phyloP scores from a whole-genome alignment of 177 flowering plant species.

The Vitis hybrid region DNA sequence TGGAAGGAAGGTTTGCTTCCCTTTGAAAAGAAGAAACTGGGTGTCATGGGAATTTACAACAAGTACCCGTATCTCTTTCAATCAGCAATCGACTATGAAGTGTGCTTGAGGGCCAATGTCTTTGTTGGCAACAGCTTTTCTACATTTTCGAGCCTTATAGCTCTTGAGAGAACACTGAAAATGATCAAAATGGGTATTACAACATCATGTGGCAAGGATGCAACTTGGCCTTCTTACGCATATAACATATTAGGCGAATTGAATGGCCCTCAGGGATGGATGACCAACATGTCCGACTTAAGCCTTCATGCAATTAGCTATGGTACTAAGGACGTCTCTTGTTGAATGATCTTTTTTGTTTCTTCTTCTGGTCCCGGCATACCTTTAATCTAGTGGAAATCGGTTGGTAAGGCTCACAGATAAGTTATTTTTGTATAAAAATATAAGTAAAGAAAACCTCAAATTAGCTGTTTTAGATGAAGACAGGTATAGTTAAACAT shows the following conservation, averaged over 20 bases:
- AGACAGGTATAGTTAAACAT: too few relatives aligned
- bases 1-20: conserved; percentile 82
- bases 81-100: conserved; percentile 96
- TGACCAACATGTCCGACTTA: conserved; percentile 71
- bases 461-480: too few relatives aligned
- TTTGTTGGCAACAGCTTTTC: conserved; percentile 96
- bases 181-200: conserved; percentile 43
- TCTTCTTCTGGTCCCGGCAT: too few relatives aligned
- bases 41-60: conserved; percentile 60
- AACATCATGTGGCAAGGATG: conserved; percentile 39
- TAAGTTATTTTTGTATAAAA: too few relatives aligned
- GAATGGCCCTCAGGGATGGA: conserved; percentile 72
- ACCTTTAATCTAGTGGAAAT: too few relatives aligned
- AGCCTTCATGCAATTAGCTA: conserved; percentile 84
- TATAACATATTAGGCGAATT: conserved; percentile 70
- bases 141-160: conserved; percentile 90
- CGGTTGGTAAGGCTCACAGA: too few relatives aligned
- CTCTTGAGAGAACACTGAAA: conserved; percentile 87
- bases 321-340: conserved; percentile 70
- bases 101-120: conserved; percentile 81
- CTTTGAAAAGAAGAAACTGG: conserved; percentile 79
- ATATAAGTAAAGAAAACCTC: too few relatives aligned
- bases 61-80: conserved; percentile 83
- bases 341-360: conserved; percentile 26
- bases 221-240: conserved; percentile 83